Base-by-base conservation (phyloP, 352 stramenopile genomes). In the Phytophthora ohioensis region DNA sequence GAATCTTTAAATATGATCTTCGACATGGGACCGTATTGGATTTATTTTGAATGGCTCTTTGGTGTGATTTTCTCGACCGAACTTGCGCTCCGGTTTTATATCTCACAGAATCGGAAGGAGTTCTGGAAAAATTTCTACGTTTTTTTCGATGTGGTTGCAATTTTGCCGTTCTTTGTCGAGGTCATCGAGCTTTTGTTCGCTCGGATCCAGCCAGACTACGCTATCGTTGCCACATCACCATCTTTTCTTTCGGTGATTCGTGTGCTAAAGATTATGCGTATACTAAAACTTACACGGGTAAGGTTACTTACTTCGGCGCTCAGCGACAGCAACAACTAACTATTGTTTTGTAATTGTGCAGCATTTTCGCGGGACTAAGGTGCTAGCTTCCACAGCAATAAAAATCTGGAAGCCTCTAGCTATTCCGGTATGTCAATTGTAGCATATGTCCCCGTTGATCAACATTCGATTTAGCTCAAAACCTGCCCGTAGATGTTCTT, bases 41-140 rank as follows among this genome's bases (percentile, higher is more conserved):
- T 93, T 52, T 92, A 87, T 59, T 82, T 93, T 38, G 88, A 95
- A 48, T 91, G 75, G 76, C 71, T 68, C 6, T 92, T 93, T 43
- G 86, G 84, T 0, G 48, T 85, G 4, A 34, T 69, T 4, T 95
- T 95, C 57, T 76, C 76, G 41, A 5, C 72, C n/a, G 86, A 95
- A 46, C 64, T 92, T 31, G 39, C 73, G 8, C 57, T 93, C 10
- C 84, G 84, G 1, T 88, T 92, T 55, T 87, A 83, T 48, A 79
- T 80, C 3, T 82, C 67, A 0, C 75, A 78, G 3, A 57, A 86
- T 21, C 71, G 70, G 1, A 64, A 55, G 1, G 49, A 71, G 3
- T 83, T 92, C 27, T 77, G 87, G 65, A 74, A 61, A 11, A 79
- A 91, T 34, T 48, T 89, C 17, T 90, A 91, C 70, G 89, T 88